Evolutionary conservation across 805 yeast species (phyloP), one percentile per base, ranked within the genome.

Genomic region (Torulaspora maleeae): DNA sequence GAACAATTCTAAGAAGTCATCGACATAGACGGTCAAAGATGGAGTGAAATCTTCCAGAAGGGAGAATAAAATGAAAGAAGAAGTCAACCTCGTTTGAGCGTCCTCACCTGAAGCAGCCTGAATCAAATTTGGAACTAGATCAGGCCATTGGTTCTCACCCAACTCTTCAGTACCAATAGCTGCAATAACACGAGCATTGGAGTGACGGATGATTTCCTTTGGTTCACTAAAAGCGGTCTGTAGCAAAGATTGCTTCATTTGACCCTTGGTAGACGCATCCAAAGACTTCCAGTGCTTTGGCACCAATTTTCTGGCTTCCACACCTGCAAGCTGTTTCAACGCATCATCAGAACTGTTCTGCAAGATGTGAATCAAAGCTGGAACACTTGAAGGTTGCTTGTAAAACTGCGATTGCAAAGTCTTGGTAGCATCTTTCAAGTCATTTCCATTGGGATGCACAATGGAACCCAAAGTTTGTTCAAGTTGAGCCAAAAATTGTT

Each of bases 251-350:
- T 73, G 72, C 63, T 86, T 81, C 63, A 93, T 81, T 46, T 75
- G 75, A 34, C 73, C 71, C 67, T 82, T 80, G 44, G 77, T 61
- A 6, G 72, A 50, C 17, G 65, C 78, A 54, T 70, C 74, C 17
- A 66, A 29, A 10, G 54, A 24, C 19, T 58, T 65, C 98, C 98
- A 93, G 60, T 80, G 81, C 53, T 75, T 72, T 43, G 74, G 61
- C 32, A 90, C 79, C 61, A 85, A 77, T 67, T 93, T 93, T 70
- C 96, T 81, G 33, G 90, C 88, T 71, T 93, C 99, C 51, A 93
- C 96, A 50, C 96, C 95, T n/a, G 97, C 95, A 50, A 93, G 75
- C 68, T 89, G 95, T 60, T 86, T 84, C 56, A 90, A 64, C 58
- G 85, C 86, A 52, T 78, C 83, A 58, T 82, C 82, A 33, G 75